Evolutionary conservation across 768 basidiomycete genomes (phyloP).

Genomic region (Lactifluus subvellereus): DNA sequence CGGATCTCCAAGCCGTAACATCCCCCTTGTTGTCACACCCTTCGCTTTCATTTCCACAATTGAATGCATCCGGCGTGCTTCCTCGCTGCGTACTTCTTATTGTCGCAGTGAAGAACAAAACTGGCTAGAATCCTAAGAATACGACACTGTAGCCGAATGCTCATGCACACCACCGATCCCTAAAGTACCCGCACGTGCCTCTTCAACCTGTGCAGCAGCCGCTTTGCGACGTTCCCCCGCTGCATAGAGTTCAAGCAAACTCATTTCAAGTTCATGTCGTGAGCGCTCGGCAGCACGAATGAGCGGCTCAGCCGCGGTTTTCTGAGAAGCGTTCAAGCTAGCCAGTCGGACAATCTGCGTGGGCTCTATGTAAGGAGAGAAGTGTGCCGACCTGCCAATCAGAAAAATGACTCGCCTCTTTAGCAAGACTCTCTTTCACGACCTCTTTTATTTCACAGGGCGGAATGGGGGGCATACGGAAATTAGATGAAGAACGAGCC

Average conservation of each 20-base stretch:
- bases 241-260: constrained; percentile 52
- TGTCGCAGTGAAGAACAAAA: background rate
- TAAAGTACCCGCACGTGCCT: constrained; percentile 53
- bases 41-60: background rate
- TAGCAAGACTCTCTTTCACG: constrained; percentile 17
- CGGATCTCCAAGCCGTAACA: constrained; percentile 44
- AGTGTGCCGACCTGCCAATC: background rate
- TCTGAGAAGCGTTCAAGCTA: constrained; percentile 19
- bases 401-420: constrained; percentile 7
- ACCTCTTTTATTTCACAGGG: constrained; percentile 11
- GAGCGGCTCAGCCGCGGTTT: constrained; percentile 8
- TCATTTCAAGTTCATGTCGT: constrained; percentile 55
- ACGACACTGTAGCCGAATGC: background rate
- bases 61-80: background rate
- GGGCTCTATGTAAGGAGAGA: background rate
- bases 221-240: constrained; percentile 54
- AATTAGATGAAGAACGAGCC: constrained; percentile 10
- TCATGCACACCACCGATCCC: constrained; percentile 32
- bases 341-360: constrained; percentile 16
- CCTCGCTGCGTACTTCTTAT: background rate
- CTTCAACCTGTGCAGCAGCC: constrained; percentile 54
- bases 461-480: constrained; percentile 16
- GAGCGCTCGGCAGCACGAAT: constrained; percentile 32
- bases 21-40: background rate
- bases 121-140: background rate